phyloP scores from a whole-genome alignment of 106 monocot genomes.

The Posidonia australis region DNA sequence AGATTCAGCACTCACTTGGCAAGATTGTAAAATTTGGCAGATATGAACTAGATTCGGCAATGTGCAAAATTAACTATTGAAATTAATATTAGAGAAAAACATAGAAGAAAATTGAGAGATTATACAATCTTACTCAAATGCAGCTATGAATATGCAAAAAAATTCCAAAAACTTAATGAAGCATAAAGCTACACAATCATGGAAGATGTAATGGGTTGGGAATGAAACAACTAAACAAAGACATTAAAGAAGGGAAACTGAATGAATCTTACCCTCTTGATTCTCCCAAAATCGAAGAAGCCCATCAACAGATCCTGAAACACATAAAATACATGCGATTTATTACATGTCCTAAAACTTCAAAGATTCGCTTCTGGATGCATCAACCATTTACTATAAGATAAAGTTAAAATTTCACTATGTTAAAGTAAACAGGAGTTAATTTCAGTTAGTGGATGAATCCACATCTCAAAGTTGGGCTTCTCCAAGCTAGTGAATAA shows the following conservation, averaged over 20 bases:
- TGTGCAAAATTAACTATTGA: too few species aligned
- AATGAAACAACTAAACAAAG: background rate
- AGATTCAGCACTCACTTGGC: too few species aligned
- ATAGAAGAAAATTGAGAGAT: too few species aligned
- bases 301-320: constrained; percentile 91
- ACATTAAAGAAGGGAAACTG: background rate
- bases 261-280: constrained; percentile 54
- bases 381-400: background rate
- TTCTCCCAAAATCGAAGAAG: constrained; percentile 89
- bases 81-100: too few species aligned
- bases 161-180: background rate
- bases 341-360: background rate
- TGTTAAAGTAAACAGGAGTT: too few species aligned
- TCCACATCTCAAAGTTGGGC: too few species aligned
- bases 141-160: background rate
- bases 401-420: too few species aligned
- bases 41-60: too few species aligned
- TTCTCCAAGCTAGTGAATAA: too few species aligned
- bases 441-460: too few species aligned
- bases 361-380: background rate
- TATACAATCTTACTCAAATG: too few species aligned
- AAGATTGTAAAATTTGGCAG: too few species aligned
- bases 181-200: background rate
- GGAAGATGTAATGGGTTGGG: background rate
- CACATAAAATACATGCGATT: background rate